Base-by-base conservation (phyloP, 23 red algal genomes). In the Rhodosorus marinus region DNA sequence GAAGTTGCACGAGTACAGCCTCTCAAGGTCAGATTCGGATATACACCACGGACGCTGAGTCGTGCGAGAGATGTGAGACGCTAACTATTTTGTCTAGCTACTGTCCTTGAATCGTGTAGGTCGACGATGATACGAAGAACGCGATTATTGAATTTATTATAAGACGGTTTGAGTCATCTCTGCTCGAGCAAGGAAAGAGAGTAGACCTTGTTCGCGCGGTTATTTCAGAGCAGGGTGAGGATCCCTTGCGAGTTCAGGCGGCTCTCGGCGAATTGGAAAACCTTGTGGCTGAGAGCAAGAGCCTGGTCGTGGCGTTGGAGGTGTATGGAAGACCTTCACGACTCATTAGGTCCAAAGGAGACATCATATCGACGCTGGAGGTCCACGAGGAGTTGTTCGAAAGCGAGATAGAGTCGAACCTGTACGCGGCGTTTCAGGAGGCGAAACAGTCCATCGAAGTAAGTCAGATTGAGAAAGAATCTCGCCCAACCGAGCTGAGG, bases 191-290 rank as follows among this genome's bases (percentile, higher is more conserved):
- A 28, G 63, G 64, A 22, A 61, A 55, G 23, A 60, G 45, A 15
- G 38, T 64, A 15, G 83, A 92, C 26, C 49, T 92, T 45, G 57
- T 92, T 52, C 75, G 70, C 45, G 73, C 73, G 25, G 83, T 81
- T n/a, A 40, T 92, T 2, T 54, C 66, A 0, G 26, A 60, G 35
- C 21, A 34, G 3, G 50, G 1, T 9, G 43, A 24, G 26, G 46
- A 61, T 1, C 57, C 57, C 1, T 33, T 33, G 31, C 8, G 43
- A 31, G 33, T 20, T 1, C n/a, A 31, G n/a, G 14, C 15, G 35
- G 15, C 9, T 35, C 46, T 61, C 33, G 43, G 46, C 17, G 2
- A 50, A 1, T 2, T 61, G 8, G n/a, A n/a, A n/a, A 61, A 31
- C 27, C 35, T 41, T 14, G 27, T 30, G 29, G 52, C 26, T 14